A percentile compares a stretch with the other conserved stretches of the same genome.
Evolutionary conservation across 192 early-diverging fungal species (phyloP).

Genomic region (Geranomyces variabilis): DNA sequence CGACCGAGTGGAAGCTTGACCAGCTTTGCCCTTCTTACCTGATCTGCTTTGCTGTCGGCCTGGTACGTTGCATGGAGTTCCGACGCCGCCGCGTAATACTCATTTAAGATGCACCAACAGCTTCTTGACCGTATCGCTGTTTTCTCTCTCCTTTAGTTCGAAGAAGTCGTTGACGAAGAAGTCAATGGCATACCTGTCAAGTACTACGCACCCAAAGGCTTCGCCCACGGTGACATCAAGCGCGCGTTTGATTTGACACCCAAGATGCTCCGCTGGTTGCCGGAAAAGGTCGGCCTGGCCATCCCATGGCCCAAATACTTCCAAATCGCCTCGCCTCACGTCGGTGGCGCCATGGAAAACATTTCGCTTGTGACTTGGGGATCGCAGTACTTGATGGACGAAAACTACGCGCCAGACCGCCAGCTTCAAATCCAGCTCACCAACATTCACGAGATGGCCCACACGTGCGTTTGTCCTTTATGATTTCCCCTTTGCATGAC

Average conservation of each 20-base stretch:
- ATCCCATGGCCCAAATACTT: slow-evolving; percentile 63
- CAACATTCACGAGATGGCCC: slow-evolving; percentile 62
- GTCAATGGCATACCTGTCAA: slow-evolving; percentile 53
- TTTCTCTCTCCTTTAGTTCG: slow-evolving; percentile 18
- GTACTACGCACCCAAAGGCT: slow-evolving; percentile 48
- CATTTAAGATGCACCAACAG: too few relatives aligned
- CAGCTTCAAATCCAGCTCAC: slow-evolving; percentile 39
- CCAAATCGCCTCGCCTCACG: slow-evolving; percentile 39
- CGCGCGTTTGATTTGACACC: slow-evolving; percentile 50
- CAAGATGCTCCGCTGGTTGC: slow-evolving; percentile 53
- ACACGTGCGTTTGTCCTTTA: too few relatives aligned
- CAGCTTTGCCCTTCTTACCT: slow-evolving; percentile 54
- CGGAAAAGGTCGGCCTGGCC: slow-evolving; percentile 46
- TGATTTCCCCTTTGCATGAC: too few relatives aligned
- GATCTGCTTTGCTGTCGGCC: slow-evolving; percentile 55
- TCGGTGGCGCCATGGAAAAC: slow-evolving; percentile 62
- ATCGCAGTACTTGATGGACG: slow-evolving; percentile 42
- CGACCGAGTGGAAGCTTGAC: slow-evolving; percentile 47
- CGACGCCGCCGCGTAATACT: slow-evolving; percentile 34
- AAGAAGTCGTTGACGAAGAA: slow-evolving; percentile 44
- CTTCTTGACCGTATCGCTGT: not conserved
- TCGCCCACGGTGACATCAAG: slow-evolving; percentile 44
- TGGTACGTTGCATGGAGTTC: too few relatives aligned
- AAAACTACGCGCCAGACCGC: slow-evolving; percentile 33
- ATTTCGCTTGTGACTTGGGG: slow-evolving; percentile 57